Percentiles rank a stretch among this genome's conserved stretches.
Conservation (phyloP, 2,329 filamentous ascomycete species). For the Orbilia oligospora region DNA sequence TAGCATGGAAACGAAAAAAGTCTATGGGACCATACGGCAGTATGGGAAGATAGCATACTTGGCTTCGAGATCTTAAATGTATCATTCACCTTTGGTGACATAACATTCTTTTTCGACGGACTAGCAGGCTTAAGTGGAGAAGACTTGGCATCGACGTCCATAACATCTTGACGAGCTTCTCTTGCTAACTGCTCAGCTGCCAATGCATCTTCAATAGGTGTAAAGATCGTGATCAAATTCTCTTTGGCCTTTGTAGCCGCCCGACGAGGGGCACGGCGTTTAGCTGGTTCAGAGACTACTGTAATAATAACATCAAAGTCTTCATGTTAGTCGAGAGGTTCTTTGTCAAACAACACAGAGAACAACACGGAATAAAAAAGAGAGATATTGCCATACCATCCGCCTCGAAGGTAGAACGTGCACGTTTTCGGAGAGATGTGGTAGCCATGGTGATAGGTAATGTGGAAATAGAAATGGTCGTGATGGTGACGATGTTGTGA, state of each 20-base stretch:
- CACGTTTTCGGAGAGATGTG: conserved; percentile 45
- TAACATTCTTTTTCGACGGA: conserved; percentile 58
- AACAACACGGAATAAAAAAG: neutral
- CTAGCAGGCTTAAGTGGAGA: conserved; percentile 56
- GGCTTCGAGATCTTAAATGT: conserved; percentile 52
- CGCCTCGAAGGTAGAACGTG: conserved; percentile 51
- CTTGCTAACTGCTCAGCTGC: conserved; percentile 7
- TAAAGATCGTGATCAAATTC: conserved; percentile 51
- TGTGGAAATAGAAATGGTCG: neutral
- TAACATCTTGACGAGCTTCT: conserved; percentile 38
- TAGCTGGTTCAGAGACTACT: conserved; percentile 35
- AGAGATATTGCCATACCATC: conserved; percentile 37
- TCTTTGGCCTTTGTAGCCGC: conserved; percentile 51
- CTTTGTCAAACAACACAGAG: neutral
- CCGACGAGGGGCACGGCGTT: conserved; percentile 50
- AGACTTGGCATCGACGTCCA: conserved; percentile 51
- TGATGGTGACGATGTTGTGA: conserved; percentile 24
- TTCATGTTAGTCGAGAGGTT: neutral
- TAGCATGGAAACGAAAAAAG: neutral
- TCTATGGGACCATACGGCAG: neutral
- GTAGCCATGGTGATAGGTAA: conserved; percentile 29
- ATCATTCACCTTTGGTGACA: conserved; percentile 55
- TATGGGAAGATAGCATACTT: conserved; percentile 26
- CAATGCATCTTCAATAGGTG: conserved; percentile 21
- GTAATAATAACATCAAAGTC: neutral